These are phyloP conservation scores for Linnemannia schmuckeri DNA, from an alignment of 192 early-diverging fungal species.

Conservation along the genomic window DNA sequence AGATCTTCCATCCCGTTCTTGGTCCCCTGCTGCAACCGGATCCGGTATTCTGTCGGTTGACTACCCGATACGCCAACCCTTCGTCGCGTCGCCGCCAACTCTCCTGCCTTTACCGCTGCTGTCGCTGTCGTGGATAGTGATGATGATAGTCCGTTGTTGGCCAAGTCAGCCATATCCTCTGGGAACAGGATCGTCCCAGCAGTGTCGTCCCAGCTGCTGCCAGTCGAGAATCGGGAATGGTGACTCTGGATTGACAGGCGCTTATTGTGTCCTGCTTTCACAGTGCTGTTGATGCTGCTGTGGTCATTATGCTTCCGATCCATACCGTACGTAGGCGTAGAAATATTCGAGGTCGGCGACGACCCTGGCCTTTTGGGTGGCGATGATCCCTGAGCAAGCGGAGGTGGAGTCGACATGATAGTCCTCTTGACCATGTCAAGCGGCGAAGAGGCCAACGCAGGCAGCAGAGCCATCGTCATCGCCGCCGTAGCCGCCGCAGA, in stretches of 20 bases:
- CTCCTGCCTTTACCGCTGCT: background rate
- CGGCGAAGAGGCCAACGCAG: constrained; percentile 28
- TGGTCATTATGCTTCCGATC: constrained; percentile 4
- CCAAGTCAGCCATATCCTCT: constrained; percentile 14
- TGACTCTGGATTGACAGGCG: constrained; percentile 29
- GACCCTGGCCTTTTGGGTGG: background rate
- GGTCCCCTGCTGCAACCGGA: constrained; percentile 30
- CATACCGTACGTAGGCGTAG: background rate
- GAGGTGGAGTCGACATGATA: constrained; percentile 26
- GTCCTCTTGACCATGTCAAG: constrained; percentile 31
- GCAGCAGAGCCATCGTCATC: background rate
- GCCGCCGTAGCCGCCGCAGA: background rate
- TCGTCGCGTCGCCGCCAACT: background rate
- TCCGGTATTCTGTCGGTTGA: constrained; percentile 22
- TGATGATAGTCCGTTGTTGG: constrained; percentile 24
- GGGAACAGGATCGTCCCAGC: constrained; percentile 16
- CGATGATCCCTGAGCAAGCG: background rate
- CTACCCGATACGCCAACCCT: constrained; percentile 3
- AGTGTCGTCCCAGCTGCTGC: constrained; percentile 45
- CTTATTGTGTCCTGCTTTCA: background rate
- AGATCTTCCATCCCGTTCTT: constrained; percentile 44
- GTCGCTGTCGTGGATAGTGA: too few relatives aligned
- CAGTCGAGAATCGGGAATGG: constrained; percentile 30
- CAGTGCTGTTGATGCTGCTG: background rate
- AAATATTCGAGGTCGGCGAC: constrained; percentile 3